These are phyloP conservation scores for Beta lomatogona DNA, from an alignment of 179 eudicot species.

Conservation along the genomic window DNA sequence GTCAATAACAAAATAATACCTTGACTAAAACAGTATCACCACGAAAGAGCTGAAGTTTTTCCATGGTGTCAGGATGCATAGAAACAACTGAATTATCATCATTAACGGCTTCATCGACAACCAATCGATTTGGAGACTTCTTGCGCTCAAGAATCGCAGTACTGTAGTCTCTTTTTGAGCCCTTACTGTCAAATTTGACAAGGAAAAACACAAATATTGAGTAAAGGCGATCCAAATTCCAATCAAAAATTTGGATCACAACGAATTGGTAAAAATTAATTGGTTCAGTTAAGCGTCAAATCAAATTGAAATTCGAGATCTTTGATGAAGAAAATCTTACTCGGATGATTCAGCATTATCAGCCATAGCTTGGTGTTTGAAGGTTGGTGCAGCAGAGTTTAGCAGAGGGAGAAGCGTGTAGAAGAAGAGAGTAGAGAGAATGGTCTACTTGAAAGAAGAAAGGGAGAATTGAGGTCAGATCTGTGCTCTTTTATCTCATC, in stretches of 20 bases:
- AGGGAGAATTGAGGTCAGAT: too few relatives aligned
- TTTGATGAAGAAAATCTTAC: neutral
- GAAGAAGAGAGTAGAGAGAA: too few relatives aligned
- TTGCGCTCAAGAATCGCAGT: slow-evolving; percentile 11
- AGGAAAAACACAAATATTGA: neutral
- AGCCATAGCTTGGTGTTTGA: neutral
- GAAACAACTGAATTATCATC: slow-evolving; percentile 13
- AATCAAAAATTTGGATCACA: neutral
- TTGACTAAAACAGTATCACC: slow-evolving; percentile 10
- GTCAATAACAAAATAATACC: neutral
- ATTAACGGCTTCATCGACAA: slow-evolving; percentile 11
- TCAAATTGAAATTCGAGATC: neutral
- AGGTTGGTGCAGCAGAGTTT: too few relatives aligned
- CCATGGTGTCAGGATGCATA: slow-evolving; percentile 15
- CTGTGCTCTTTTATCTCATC: too few relatives aligned
- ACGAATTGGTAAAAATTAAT: neutral
- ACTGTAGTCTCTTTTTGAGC: neutral
- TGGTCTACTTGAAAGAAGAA: too few relatives aligned
- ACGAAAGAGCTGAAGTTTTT: slow-evolving; percentile 10
- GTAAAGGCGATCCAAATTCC: neutral
- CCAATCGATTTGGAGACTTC: slow-evolving; percentile 8
- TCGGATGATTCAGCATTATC: slow-evolving; percentile 4
- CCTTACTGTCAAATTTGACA: neutral
- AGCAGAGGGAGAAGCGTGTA: too few relatives aligned
- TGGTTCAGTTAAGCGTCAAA: too few relatives aligned